Percentiles rank a stretch among this genome's conserved stretches.
phyloP scores from a whole-genome alignment of 1,284 basidiomycete genomes.

The Leccinum laetum region DNA sequence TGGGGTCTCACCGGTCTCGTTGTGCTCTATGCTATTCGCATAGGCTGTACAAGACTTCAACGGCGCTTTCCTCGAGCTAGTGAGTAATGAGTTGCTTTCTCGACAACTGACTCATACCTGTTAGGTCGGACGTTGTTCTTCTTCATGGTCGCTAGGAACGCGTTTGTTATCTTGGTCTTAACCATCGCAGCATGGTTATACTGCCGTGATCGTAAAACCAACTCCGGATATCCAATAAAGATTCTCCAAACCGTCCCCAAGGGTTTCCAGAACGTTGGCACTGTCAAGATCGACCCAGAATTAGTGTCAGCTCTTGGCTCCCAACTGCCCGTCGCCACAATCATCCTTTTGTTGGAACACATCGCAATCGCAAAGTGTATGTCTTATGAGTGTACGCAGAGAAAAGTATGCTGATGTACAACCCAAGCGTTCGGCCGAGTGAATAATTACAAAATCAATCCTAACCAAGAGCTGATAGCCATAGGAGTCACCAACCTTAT shows the following conservation, averaged over 20 bases:
- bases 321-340: constrained; percentile 90
- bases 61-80: constrained; percentile 69
- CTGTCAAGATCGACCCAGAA: constrained; percentile 62
- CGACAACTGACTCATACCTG: constrained; percentile 1
- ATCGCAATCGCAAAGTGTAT: constrained; percentile 93
- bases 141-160: constrained; percentile 81
- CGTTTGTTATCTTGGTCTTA: constrained; percentile 82
- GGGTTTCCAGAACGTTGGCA: constrained; percentile 79
- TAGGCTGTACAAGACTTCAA: constrained; percentile 56
- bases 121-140: constrained; percentile 84
- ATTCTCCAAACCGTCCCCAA: constrained; percentile 85
- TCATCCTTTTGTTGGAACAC: constrained; percentile 95
- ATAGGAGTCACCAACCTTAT: constrained; percentile 94
- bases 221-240: constrained; percentile 79
- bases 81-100: constrained; percentile 30
- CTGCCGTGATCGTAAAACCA: constrained; percentile 60
- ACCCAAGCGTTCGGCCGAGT: constrained; percentile 84
- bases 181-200: constrained; percentile 88
- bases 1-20: constrained; percentile 84
- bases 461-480: constrained; percentile 96
- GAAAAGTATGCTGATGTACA: constrained; percentile 13
- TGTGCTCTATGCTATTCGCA: constrained; percentile 77
- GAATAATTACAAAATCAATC: constrained; percentile 97
- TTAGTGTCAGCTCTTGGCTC: constrained; percentile 74
- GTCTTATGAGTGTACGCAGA: neutral